These are phyloP conservation scores for Auricularia sp. DNA, from an alignment of 768 basidiomycete genomes.

Conservation along the genomic window DNA sequence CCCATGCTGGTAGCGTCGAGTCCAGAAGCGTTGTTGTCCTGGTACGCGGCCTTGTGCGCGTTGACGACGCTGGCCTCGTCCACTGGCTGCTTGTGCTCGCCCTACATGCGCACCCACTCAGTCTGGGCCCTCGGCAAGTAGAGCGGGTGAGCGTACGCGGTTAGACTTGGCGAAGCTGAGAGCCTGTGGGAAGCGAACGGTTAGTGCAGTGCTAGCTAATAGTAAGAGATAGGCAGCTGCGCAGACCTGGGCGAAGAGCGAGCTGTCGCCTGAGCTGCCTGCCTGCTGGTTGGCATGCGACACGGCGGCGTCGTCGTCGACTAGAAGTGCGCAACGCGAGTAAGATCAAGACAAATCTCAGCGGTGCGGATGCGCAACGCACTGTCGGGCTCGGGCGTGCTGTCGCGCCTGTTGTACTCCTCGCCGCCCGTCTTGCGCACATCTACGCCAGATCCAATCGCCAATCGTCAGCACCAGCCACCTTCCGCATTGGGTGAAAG, in stretches of 20 bases:
- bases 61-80: constrained; percentile 54
- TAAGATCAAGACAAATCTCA: constrained; percentile 7
- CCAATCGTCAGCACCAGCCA: too few species aligned
- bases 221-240: background rate
- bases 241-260: constrained; percentile 35
- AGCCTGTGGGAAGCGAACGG: constrained; percentile 23
- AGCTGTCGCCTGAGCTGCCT: constrained; percentile 36
- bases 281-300: constrained; percentile 43
- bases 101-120: constrained; percentile 20
- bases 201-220: background rate
- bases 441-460: constrained; percentile 13
- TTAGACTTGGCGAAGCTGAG: constrained; percentile 42
- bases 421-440: constrained; percentile 46
- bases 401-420: constrained; percentile 49
- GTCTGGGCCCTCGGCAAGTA: background rate
- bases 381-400: constrained; percentile 18
- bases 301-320: constrained; percentile 54
- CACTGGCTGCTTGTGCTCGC: constrained; percentile 45
- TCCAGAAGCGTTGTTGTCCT: constrained; percentile 36
- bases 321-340: constrained; percentile 26
- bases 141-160: constrained; percentile 28
- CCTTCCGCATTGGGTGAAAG: background rate
- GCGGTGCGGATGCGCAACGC: constrained; percentile 13
- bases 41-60: constrained; percentile 56
- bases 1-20: constrained; percentile 57